Evolutionary conservation across 192 early-diverging fungal species (phyloP), one percentile per base, ranked within the genome.

Genomic region (Jimgerdemannia lactiflua): DNA sequence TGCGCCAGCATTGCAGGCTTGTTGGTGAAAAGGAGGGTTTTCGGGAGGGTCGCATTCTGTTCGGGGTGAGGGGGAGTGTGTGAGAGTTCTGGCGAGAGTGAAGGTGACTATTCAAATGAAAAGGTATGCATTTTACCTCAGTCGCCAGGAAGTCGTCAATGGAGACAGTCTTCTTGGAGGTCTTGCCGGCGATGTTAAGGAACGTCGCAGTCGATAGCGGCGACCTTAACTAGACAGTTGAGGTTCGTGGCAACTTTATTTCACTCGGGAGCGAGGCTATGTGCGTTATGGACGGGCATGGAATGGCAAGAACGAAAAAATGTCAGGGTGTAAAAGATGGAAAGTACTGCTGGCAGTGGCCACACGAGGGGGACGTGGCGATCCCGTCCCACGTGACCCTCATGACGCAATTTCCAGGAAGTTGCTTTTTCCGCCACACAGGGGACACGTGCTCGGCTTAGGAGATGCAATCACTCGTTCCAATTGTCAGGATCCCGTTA

Each of bases 281-380:
- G 43, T n/a, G n/a, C n/a, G n/a, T n/a, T n/a, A 39, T 29, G 65
- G 43, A 19, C 66, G 40, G 66, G 65, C 64, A 4, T n/a, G 9
- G 64, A 8, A 39, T 6, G 3, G 17, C 3, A 39, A 44, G 70
- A 63, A 39, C 43, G 9, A 64, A 54, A 19, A 69, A 73, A 43
- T 17, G 79, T 43, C 3, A 17, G 69, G 43, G 11, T 11, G 19
- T 39, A 41, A 41, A n/a, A 17, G 39, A 7, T 7, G 14, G 39
- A n/a, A 69, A 82, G 49, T 81, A 90, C 85, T 86, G 90, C 86
- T 96, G 89, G 81, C 97, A 99, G 83, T 97, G 94, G n/a, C 95
- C 95, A 84, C 96, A 97, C 94, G 96, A 99, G 41, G 97, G 97
- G 17, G 97, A n/a, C n/a, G n/a, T n/a, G n/a, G n/a, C n/a, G n/a